Percentiles rank a stretch among this genome's conserved stretches.
These are phyloP conservation scores for Rhizopogon salebrosus DNA, from an alignment of 768 basidiomycete species.

Conservation along the genomic window DNA sequence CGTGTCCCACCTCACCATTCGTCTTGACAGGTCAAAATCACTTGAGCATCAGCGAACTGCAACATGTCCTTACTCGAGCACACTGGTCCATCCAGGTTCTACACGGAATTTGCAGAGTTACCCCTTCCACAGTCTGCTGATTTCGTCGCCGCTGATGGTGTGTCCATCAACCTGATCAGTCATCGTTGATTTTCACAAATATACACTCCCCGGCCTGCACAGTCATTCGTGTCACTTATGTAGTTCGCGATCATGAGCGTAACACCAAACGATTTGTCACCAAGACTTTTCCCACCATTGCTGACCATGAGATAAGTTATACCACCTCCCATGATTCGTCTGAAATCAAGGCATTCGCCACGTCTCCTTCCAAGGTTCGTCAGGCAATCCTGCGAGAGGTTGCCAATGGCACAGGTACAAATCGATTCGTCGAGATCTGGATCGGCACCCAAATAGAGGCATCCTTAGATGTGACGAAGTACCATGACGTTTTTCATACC, in stretches of 20 bases:
- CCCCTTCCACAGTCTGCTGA: slow-evolving; percentile 32
- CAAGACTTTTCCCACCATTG: slow-evolving; percentile 27
- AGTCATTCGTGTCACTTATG: slow-evolving; percentile 43
- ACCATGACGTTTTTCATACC: slow-evolving; percentile 54
- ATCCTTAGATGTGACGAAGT: slow-evolving; percentile 51
- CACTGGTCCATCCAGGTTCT: slow-evolving; percentile 18
- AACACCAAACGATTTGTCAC: slow-evolving; percentile 42
- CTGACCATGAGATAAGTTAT: not conserved
- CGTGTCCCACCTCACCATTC: no score
- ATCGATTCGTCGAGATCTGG: slow-evolving; percentile 61
- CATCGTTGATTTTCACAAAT: not conserved
- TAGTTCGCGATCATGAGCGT: slow-evolving; percentile 44
- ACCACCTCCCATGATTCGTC: slow-evolving; percentile 16
- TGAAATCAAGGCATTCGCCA: slow-evolving; percentile 35
- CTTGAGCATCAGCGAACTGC: no score
- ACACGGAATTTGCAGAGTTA: slow-evolving; percentile 35
- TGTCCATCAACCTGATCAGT: not conserved
- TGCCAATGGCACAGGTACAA: slow-evolving; percentile 22
- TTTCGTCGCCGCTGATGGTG: slow-evolving; percentile 20
- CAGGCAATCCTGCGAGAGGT: slow-evolving; percentile 43
- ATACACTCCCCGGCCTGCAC: not conserved
- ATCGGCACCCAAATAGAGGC: slow-evolving; percentile 35
- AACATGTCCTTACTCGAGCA: slow-evolving; percentile 17
- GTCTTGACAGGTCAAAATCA: no score
- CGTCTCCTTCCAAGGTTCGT: slow-evolving; percentile 37